Base-by-base conservation (phyloP, 2,329 filamentous ascomycete species). In the Cadophora malorum region DNA sequence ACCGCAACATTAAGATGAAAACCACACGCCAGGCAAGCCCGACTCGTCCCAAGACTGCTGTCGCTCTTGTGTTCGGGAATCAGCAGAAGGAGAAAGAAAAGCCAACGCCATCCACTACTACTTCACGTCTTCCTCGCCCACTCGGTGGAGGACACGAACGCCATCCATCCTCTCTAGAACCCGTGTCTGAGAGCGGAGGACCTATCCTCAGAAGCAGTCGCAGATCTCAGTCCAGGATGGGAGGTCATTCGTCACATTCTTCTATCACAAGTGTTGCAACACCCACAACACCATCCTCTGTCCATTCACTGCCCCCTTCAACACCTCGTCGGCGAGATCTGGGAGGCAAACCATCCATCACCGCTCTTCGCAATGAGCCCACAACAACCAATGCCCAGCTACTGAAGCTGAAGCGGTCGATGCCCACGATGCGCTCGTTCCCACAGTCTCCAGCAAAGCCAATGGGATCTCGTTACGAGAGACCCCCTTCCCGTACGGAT, bases 1-100 rank as follows among this genome's bases (percentile, higher is more conserved):
- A 98, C 78, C 93, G 92, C 71, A 97, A 99, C 78, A 87, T 99
- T 72, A 94, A 95, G 78, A 86, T 96, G 75, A 97, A 96, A 80
- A 87, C 90, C 71, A 83, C 88, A 70, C 85, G 88, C 64, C 85
- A 89, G 23, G 82, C 86, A 16, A 94, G 93, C 72, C 91, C 93
- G 58, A 85, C 86, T 25, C 87, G 92, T 70, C 87, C 87, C 23
- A 90, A 90, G 77, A 88, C 92, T 21, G 90, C 93, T 12, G 91
- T 96, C 33, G 95, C 94, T 14, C 84, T 98, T 69, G 97, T 94
- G 7, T 98, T 98, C 77, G 96, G 93, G 59, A 96, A 92, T 79
- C 94, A 94, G 76, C 81, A 86, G n/a, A 59, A 38, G 21, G 56
- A 59, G 19, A 59, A 45, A 21, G 56, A 59, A 38, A 76, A 83